A percentile compares a stretch with the other conserved stretches of the same genome.
phyloP scores from a whole-genome alignment of 768 basidiomycete species.

The Coprinopsis marcescibilis region DNA sequence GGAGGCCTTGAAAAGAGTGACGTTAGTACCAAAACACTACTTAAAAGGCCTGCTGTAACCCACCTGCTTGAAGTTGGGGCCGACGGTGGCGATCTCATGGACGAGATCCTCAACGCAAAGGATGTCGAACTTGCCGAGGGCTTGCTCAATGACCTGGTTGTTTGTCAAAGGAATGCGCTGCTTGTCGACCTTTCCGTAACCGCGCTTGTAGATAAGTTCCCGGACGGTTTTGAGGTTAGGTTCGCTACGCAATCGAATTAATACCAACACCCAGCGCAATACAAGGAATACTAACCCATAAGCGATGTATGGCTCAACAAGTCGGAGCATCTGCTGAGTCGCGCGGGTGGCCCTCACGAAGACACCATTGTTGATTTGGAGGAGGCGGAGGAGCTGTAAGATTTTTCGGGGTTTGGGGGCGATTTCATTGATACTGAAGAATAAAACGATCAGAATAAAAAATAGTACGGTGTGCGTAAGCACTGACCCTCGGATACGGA shows the following conservation, averaged over 20 bases:
- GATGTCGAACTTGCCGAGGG: constrained; percentile 91
- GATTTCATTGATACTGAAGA: constrained; percentile 93
- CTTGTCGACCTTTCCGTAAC: constrained; percentile 97
- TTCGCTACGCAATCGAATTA: constrained; percentile 47
- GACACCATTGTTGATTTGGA: constrained; percentile 99
- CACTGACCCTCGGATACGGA: constrained; percentile 91
- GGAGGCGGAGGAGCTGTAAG: constrained; percentile 93
- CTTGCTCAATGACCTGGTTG: constrained; percentile 88
- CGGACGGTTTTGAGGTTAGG: constrained; percentile 96
- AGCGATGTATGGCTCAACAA: constrained; percentile 95
- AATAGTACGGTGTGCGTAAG: neutral
- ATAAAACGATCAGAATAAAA: constrained; percentile 11
- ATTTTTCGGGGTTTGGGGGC: constrained; percentile 99
- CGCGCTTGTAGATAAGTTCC: constrained; percentile 98
- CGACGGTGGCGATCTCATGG: constrained; percentile 91
- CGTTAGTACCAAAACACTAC: constrained; percentile 8
- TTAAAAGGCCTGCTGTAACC: constrained; percentile 19
- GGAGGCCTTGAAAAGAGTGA: constrained; percentile 41
- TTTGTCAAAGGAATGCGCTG: constrained; percentile 94
- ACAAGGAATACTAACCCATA: constrained; percentile 62
- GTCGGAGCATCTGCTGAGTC: constrained; percentile 95
- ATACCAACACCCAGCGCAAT: neutral
- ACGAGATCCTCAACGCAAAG: constrained; percentile 96
- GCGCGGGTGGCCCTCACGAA: constrained; percentile 97
- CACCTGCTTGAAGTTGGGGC: constrained; percentile 99